These are phyloP conservation scores for Klebsormidium nitens DNA, from an alignment of 139 green algal species.

Conservation along the genomic window DNA sequence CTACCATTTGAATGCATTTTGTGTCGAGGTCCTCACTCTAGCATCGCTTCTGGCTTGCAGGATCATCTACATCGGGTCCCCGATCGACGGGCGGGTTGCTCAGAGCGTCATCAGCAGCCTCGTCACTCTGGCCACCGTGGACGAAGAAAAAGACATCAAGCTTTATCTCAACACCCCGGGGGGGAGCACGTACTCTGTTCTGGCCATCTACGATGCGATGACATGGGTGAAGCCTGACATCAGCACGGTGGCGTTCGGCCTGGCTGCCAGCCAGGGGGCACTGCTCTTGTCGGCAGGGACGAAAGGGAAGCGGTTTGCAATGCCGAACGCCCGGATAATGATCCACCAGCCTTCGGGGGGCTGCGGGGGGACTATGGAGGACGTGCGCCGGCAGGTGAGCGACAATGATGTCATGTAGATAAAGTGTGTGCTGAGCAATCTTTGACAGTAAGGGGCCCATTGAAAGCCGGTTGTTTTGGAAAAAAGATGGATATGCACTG, in stretches of 20 bases:
- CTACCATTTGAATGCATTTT: too few species aligned
- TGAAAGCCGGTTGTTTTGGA: too few species aligned
- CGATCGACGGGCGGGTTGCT: constrained; percentile 76
- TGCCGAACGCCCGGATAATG: constrained; percentile 61
- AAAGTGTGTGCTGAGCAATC: too few species aligned
- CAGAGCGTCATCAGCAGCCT: constrained; percentile 77
- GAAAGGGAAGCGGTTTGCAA: constrained; percentile 83
- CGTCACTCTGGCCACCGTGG: constrained; percentile 77
- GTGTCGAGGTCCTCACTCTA: too few species aligned
- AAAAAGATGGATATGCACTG: too few species aligned
- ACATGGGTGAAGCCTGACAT: constrained; percentile 52
- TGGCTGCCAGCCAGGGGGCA: constrained; percentile 24
- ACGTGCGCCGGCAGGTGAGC: constrained; percentile 33
- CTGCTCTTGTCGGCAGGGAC: constrained; percentile 61
- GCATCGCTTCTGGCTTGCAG: too few species aligned
- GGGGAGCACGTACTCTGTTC: constrained; percentile 38
- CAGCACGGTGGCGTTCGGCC: constrained; percentile 29
- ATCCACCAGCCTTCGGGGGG: constrained; percentile 84
- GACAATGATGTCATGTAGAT: too few species aligned
- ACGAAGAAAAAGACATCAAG: constrained; percentile 78
- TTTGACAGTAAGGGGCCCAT: too few species aligned
- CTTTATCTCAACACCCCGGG: constrained; percentile 91
- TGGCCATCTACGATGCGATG: constrained; percentile 42
- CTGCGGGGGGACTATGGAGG: constrained; percentile 37
- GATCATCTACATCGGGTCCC: constrained; percentile 33